These are phyloP conservation scores for Talaromyces albobiverticillius DNA, from an alignment of 2,329 filamentous ascomycete species.

Conservation along the genomic window DNA sequence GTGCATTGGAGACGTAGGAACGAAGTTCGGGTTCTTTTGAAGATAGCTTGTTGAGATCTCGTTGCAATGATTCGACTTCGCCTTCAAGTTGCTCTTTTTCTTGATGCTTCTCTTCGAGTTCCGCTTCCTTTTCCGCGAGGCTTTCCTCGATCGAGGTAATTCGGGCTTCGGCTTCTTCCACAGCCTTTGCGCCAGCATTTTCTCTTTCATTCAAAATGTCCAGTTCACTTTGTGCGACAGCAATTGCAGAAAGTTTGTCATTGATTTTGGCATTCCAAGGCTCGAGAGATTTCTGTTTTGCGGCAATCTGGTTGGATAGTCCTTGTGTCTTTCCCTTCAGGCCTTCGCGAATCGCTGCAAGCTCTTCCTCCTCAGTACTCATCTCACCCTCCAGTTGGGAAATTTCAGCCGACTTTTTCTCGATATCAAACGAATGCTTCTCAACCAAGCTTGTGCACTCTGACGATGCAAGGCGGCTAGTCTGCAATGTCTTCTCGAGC, in stretches of 20 bases:
- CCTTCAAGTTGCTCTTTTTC: constrained; percentile 71
- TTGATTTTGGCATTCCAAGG: constrained; percentile 98
- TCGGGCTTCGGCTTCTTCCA: constrained; percentile 80
- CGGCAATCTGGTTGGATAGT: constrained; percentile 86
- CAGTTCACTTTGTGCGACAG: constrained; percentile 90
- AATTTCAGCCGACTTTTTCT: constrained; percentile 72
- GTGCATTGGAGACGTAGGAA: constrained; percentile 78
- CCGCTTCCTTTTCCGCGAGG: constrained; percentile 66
- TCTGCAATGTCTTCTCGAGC: constrained; percentile 79
- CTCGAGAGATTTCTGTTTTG: constrained; percentile 89
- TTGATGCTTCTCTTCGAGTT: constrained; percentile 72
- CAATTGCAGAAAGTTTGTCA: constrained; percentile 89
- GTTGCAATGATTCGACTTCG: constrained; percentile 68
- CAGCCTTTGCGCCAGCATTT: constrained; percentile 78
- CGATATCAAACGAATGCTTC: constrained; percentile 74
- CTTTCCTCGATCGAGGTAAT: constrained; percentile 69
- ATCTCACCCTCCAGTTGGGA: constrained; percentile 72
- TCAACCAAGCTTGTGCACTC: constrained; percentile 77
- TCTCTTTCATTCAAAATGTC: constrained; percentile 87
- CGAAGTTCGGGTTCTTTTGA: constrained; percentile 79
- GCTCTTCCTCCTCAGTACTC: constrained; percentile 74
- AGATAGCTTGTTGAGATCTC: constrained; percentile 68
- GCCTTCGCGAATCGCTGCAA: constrained; percentile 76
- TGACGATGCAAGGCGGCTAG: constrained; percentile 68
- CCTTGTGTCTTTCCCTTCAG: constrained; percentile 95